Evolutionary conservation across 306 rosid species (phyloP).

Genomic region (Fragaria ananassa): DNA sequence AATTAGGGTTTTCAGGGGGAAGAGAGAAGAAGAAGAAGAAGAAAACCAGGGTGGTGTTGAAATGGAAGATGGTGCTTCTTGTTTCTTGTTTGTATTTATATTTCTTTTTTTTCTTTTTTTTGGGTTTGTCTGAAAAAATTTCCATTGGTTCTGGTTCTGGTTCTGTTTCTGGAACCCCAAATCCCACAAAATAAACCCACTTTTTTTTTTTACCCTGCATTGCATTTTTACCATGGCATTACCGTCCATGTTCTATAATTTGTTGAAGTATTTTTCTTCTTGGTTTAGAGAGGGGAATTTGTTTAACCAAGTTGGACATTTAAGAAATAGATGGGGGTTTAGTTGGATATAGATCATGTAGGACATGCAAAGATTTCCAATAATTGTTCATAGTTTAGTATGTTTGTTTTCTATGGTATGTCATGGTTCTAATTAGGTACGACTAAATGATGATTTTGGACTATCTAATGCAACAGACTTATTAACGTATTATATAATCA

Average conservation of each 20-base stretch:
- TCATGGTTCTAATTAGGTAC: not conserved
- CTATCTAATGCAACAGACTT: too few species aligned
- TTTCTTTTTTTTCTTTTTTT: not conserved
- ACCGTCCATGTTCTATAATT: not conserved
- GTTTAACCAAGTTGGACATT: not conserved
- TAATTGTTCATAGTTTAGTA: not conserved
- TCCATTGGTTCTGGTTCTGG: conserved; percentile 47
- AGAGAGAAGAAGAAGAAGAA: conserved; percentile 23
- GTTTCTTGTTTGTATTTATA: not conserved
- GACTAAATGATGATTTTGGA: not conserved
- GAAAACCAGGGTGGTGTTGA: conserved; percentile 12
- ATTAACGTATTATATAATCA: not conserved
- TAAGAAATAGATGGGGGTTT: not conserved
- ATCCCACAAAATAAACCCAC: conserved; percentile 11
- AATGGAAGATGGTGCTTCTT: conserved; percentile 14
- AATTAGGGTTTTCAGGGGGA: conserved; percentile 66
- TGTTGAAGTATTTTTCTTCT: not conserved
- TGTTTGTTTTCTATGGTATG: not conserved
- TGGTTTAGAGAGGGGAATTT: not conserved
- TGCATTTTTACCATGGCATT: not conserved
- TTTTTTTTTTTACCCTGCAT: conserved; percentile 4
- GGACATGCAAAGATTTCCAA: not conserved
- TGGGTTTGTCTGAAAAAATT: conserved; percentile 17
- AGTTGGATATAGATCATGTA: conserved; percentile 8
- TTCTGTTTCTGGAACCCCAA: conserved; percentile 36